These are phyloP conservation scores for Candida insectalens DNA, from an alignment of 805 yeast species.

Conservation along the genomic window DNA sequence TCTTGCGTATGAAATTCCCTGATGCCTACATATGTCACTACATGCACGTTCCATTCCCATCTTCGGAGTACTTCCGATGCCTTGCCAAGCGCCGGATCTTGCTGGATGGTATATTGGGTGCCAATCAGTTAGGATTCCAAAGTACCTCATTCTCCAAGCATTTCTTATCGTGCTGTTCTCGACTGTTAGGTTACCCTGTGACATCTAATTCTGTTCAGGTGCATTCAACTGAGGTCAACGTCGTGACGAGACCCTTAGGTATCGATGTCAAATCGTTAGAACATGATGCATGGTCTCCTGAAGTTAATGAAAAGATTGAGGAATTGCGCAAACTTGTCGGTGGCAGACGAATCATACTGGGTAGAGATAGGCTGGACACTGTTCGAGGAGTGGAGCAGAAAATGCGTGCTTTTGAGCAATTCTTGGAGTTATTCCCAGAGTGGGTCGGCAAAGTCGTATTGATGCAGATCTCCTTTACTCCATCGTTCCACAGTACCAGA, in stretches of 20 bases:
- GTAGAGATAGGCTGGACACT: constrained; percentile 85
- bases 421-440: constrained; percentile 84
- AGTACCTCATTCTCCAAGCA: constrained; percentile 81
- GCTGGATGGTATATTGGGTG: constrained; percentile 86
- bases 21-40: constrained; percentile 69
- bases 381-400: constrained; percentile 94
- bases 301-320: constrained; percentile 51
- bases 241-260: constrained; percentile 80
- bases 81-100: constrained; percentile 73
- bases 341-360: constrained; percentile 73
- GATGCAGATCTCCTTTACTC: constrained; percentile 87
- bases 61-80: constrained; percentile 88
- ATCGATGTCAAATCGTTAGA: constrained; percentile 68
- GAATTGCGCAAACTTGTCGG: constrained; percentile 56
- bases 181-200: constrained; percentile 78
- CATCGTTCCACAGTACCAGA: constrained; percentile 47
- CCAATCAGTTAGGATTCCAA: constrained; percentile 82
- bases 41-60: constrained; percentile 89
- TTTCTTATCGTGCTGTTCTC: constrained; percentile 80
- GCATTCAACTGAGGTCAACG: constrained; percentile 68
- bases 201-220: constrained; percentile 43
- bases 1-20: constrained; percentile 68
- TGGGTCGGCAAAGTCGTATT: constrained; percentile 77
- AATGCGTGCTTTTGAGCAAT: constrained; percentile 80
- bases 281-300: constrained; percentile 42